Evolutionary conservation across 768 basidiomycete species (phyloP), one percentile per base, ranked within the genome.

Genomic region (Serendipita sp.): DNA sequence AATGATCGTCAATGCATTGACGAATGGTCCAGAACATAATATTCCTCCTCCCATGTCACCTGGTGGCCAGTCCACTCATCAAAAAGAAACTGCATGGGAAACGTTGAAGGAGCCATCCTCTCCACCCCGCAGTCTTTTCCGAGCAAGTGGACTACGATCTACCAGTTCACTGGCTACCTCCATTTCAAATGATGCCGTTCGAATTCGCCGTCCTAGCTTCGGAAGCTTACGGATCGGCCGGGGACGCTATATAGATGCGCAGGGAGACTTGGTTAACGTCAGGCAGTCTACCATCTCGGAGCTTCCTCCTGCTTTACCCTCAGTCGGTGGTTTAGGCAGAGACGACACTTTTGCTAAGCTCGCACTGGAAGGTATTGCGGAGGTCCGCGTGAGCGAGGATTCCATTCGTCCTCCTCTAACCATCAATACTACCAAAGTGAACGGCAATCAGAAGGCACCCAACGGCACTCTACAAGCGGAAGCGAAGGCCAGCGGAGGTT

Each of bases 1-100:
- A 15, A 73, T 83, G 36, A 72, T 89, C 60, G 75, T 85, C 63
- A 83, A 85, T 64, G 84, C 84, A 67, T 76, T 92, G 66, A 83
- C 83, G 11, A 73, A 74, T 10, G 73, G 77, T 1, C 78, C 84
- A 11, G 81, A 81, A 34, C 56, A 60, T 38, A 15, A 7, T 15
- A 65, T 60, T 38, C 30, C 23, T 23, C 3, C 56, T n/a, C 16
- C 28, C n/a, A 28, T 11, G 10, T 35, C 56, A 60, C 23, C 56
- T 8, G 34, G 18, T 23, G 10, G 16, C 56, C 23, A 34, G 18
- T 60, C 56, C 35, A 23, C 30, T 38, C 23, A 23, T 10, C 16
- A 10, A 32, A 5, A 41, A 41, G 41, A 41, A 13, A 5, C 41
- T 41, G 13, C 13, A 7, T 38, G 30, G 30, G 35, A 23, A 36